A percentile compares a stretch with the other conserved stretches of the same genome.
phyloP scores from a whole-genome alignment of 768 basidiomycete genomes.

The Termitomyces eurrhizus region DNA sequence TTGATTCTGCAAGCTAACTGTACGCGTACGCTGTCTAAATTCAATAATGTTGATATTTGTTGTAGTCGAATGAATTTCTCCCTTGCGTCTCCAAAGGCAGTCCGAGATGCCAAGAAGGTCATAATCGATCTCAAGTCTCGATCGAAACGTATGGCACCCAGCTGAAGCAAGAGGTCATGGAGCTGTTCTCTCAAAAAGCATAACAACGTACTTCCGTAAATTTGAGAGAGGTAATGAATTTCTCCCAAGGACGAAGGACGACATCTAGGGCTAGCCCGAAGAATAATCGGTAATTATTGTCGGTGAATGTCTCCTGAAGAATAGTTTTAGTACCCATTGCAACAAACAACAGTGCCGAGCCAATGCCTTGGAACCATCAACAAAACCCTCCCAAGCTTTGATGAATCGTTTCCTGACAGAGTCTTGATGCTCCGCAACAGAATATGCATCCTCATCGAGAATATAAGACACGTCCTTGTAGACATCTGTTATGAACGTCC shows the following conservation, averaged over 20 bases:
- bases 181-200: background rate
- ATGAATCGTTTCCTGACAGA: slow-evolving; percentile 86
- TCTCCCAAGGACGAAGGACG: slow-evolving; percentile 95
- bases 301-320: slow-evolving; percentile 77
- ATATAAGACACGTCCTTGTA: slow-evolving; percentile 89
- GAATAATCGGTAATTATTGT: slow-evolving; percentile 81
- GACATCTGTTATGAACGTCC: slow-evolving; percentile 79
- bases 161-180: slow-evolving; percentile 37
- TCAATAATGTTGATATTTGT: slow-evolving; percentile 89
- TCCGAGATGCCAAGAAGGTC: slow-evolving; percentile 83
- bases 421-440: slow-evolving; percentile 81
- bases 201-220: slow-evolving; percentile 73
- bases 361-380: slow-evolving; percentile 82
- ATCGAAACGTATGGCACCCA: slow-evolving; percentile 95
- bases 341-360: background rate
- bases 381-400: slow-evolving; percentile 79
- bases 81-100: slow-evolving; percentile 82
- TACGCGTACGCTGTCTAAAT: slow-evolving; percentile 69
- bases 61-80: slow-evolving; percentile 92
- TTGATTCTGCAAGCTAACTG: background rate
- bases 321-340: background rate
- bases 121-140: slow-evolving; percentile 84
- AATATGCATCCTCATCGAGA: slow-evolving; percentile 85
- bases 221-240: slow-evolving; percentile 70
- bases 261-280: slow-evolving; percentile 85